Conservation (phyloP, 2,329 filamentous ascomycete species). For the Coleophoma eucalyptorum region DNA sequence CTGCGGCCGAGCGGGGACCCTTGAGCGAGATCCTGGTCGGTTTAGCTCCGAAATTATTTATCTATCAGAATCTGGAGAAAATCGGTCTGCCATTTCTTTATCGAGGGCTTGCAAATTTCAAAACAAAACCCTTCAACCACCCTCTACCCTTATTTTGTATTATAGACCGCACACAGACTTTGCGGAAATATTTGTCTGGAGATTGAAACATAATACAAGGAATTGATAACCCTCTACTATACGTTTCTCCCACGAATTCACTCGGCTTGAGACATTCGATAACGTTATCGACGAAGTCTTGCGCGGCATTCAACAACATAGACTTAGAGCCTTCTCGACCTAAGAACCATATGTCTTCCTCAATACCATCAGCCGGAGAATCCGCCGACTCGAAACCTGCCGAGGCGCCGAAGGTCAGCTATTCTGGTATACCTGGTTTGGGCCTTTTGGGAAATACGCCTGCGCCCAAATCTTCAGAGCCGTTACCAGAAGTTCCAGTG, state of each 20-base stretch:
- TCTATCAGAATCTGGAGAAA: background rate
- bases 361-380: too few relatives aligned
- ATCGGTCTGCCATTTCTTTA: background rate
- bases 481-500: background rate
- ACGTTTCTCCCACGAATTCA: background rate
- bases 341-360: too few relatives aligned
- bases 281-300: background rate
- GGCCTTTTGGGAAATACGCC: slow-evolving; percentile 4
- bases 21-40: background rate
- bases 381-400: too few relatives aligned
- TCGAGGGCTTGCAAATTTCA: background rate
- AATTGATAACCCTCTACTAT: background rate
- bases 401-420: too few relatives aligned
- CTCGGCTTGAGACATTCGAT: background rate
- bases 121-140: background rate
- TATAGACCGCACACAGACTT: too few relatives aligned
- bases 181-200: too few relatives aligned
- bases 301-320: background rate
- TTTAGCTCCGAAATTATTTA: background rate
- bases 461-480: background rate
- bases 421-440: slow-evolving; percentile 5
- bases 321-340: background rate
- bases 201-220: background rate
- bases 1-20: too few relatives aligned
- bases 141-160: background rate